Evolutionary conservation across 305 asterid species (phyloP), one percentile per base, ranked within the genome.

Genomic region (Solanum hybrid): DNA sequence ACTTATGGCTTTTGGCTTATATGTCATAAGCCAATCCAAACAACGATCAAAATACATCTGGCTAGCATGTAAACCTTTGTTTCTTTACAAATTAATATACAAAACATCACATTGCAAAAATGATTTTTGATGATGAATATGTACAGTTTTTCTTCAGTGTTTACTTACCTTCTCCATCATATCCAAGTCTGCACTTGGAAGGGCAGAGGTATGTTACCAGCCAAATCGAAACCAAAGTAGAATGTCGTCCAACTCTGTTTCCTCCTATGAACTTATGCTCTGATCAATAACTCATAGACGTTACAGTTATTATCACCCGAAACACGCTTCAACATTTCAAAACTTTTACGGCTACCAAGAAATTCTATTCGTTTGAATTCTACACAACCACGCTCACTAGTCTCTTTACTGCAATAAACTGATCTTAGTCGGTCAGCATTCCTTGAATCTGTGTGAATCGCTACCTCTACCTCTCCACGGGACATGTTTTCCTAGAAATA

Each of bases 311-410:
- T 93, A 87, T 97, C 96, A 10, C 99, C 99, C 7, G 94, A 60
- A n/a, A 96, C 97, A 19, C 99, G 98, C 92, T 95, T 97, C 94
- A 97, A 76, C 99, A 96, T 96, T 89, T 97, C 99, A 88, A 97
- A 97, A 92, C 98, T 95, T 95, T 88, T 95, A 13, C 98, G 96
- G 89, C 99, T 96, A 8, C 99, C 99, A 76, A 97, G 94, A 91
- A 96, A 95, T 82, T 95, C 96, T 24, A 96, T 91, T 92, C 99
- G 90, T 92, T 93, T 95, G 88, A 95, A 94, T 29, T 91, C 93
- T 14, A 95, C 88, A 78, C 19, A 51, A 86, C 93, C 93, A 6
- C 24, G 84, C 51, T 93, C 91, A 32, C 93, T 86, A 3, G 92
- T 91, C 89, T 92, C 97, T 89, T 94, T 93, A 89, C 96, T 91